Conservation (phyloP, 2,329 filamentous ascomycete genomes). For the Penicillium carneum region DNA sequence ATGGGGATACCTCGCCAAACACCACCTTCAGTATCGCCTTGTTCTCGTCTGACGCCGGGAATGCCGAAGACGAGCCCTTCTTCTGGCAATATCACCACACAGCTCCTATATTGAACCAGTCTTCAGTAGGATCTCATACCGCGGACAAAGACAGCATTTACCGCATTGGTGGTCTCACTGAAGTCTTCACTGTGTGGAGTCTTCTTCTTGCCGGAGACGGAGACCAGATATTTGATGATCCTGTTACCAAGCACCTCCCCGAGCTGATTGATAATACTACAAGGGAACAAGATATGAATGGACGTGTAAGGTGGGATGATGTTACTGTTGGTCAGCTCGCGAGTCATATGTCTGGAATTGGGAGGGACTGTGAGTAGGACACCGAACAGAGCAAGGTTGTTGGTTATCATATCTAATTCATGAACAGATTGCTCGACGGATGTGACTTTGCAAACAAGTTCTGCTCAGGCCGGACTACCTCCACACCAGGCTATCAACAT, state of each 20-base stretch:
- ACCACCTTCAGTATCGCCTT: conserved; percentile 3
- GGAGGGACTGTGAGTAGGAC: conserved; percentile 29
- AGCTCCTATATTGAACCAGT: neutral
- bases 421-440: neutral
- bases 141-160: neutral
- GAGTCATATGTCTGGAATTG: conserved; percentile 34
- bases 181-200: neutral
- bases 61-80: neutral
- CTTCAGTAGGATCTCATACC: neutral
- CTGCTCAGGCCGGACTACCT: neutral
- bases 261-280: neutral
- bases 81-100: conserved; percentile 6
- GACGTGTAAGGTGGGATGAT: conserved; percentile 22
- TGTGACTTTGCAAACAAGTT: neutral
- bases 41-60: neutral
- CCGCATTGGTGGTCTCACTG: conserved; percentile 1
- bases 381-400: neutral
- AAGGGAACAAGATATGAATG: neutral
- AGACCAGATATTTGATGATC: conserved; percentile 2
- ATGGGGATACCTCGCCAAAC: neutral
- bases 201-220: neutral
- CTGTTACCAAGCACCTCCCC: neutral
- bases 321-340: conserved; percentile 37
- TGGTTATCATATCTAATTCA: neutral
- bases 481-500: neutral